Conservation (phyloP, 73 alveolate genomes). For the Stentor coeruleus region DNA sequence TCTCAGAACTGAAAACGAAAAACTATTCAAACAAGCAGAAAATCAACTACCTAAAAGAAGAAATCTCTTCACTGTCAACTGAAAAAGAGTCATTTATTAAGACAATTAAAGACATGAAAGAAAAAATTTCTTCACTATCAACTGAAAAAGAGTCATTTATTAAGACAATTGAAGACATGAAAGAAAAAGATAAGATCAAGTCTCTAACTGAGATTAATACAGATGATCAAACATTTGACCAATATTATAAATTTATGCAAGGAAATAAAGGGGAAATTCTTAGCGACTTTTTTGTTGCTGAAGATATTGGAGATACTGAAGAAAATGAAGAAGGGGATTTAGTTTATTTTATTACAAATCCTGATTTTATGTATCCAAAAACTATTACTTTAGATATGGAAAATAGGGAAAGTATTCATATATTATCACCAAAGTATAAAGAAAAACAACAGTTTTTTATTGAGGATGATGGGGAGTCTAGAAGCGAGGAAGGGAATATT, state of each 20-base stretch:
- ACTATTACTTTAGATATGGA: not conserved
- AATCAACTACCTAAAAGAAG: not conserved
- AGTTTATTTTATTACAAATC: not conserved
- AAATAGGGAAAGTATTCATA: not conserved
- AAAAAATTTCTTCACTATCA: no score
- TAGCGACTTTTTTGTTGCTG: constrained; percentile 1
- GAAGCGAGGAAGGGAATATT: no score
- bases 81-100: not conserved
- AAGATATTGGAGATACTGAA: not conserved
- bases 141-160: no score
- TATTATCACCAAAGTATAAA: not conserved
- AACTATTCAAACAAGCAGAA: not conserved
- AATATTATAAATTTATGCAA: no score
- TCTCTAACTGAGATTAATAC: not conserved
- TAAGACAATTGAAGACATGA: no score
- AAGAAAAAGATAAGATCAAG: no score
- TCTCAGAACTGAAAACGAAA: not conserved
- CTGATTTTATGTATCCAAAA: not conserved
- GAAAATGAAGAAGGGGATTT: not conserved
- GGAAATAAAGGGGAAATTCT: not conserved
- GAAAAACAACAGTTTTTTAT: not conserved
- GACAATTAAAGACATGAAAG: not conserved
- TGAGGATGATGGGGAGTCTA: no score
- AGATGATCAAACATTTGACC: not conserved
- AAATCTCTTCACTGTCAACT: no score